A percentile compares a stretch with the other conserved stretches of the same genome.
Conservation (phyloP, 2,329 filamentous ascomycete species). For the Xylaria sp. region DNA sequence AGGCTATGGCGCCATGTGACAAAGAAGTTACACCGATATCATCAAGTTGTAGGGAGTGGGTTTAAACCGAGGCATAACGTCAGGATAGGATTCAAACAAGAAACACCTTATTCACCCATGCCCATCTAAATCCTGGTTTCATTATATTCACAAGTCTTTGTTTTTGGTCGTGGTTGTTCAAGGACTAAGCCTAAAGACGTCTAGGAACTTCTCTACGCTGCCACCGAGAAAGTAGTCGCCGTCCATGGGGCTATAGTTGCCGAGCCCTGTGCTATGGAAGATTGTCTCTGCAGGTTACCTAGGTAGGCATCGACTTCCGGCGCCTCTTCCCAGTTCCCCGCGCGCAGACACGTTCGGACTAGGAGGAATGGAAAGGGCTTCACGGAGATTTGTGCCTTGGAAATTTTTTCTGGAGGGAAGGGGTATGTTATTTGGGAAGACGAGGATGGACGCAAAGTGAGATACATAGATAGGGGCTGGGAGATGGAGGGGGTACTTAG, state of each 20-base stretch:
- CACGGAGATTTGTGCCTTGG: too few species aligned
- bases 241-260: neutral
- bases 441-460: too few species aligned
- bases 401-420: too few species aligned
- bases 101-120: neutral
- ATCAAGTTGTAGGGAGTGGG: too few species aligned
- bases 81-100: neutral
- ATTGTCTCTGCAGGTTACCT: neutral
- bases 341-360: too few species aligned
- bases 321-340: neutral
- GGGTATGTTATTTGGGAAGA: too few species aligned
- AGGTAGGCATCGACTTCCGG: slow-evolving; percentile 1
- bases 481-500: too few species aligned
- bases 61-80: neutral
- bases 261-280: neutral
- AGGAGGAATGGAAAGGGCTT: too few species aligned
- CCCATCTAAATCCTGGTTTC: too few species aligned
- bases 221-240: neutral
- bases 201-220: neutral
- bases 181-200: neutral
- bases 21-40: neutral
- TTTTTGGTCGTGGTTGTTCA: too few species aligned
- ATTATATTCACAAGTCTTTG: too few species aligned
- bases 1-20: neutral
- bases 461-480: too few species aligned